Base-by-base conservation (phyloP, 352 stramenopile species). In the Phytophthora syringae region DNA sequence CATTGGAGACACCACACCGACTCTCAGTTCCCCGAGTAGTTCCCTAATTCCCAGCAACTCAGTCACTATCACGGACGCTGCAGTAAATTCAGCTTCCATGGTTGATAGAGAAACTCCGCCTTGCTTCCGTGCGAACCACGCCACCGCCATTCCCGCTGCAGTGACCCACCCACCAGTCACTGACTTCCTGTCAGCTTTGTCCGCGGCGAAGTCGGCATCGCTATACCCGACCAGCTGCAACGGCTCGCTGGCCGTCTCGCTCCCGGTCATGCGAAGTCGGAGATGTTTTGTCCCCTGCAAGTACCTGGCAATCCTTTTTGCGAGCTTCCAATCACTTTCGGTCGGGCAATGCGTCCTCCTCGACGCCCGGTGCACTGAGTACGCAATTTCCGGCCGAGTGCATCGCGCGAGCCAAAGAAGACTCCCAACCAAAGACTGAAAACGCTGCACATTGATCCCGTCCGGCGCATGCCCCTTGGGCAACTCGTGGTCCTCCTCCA, bases 371-470 rank as follows among this genome's bases (percentile, higher is more conserved):
- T 79, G 61, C 5, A 79, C 67, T 2, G 70, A 60, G 47, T 64
- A 77, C 0, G 56, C 6, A 5, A 79, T 72, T 51, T 79, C 69
- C 0, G 69, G 70, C 1, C 73, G 18, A 0, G 70, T 74, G 45
- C 57, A 80, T 1, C 70, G 12, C 5, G 74, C 25, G 3, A 77
- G 45, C 71, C 74, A 83, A 0, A 76, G 36, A 13, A 80, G 52
- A 2, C 48, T 78, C 0, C 32, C 32, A 39, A 76, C 58, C 0
- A 84, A 30, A 3, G 69, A 79, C 62, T 78, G 73, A 28, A 79
- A 76, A 39, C 32, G 32, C 27, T 32, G 27, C 27, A 32, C 27
- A 32, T 32, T 32, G 5, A 32, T 9, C 5, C 27, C 27, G 27
- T 32, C 27, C 5, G 27, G 27, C 9, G 27, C 9, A 10, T 9